Base-by-base conservation (phyloP, 1,284 basidiomycete genomes). In the Leccinum griseonigrum region DNA sequence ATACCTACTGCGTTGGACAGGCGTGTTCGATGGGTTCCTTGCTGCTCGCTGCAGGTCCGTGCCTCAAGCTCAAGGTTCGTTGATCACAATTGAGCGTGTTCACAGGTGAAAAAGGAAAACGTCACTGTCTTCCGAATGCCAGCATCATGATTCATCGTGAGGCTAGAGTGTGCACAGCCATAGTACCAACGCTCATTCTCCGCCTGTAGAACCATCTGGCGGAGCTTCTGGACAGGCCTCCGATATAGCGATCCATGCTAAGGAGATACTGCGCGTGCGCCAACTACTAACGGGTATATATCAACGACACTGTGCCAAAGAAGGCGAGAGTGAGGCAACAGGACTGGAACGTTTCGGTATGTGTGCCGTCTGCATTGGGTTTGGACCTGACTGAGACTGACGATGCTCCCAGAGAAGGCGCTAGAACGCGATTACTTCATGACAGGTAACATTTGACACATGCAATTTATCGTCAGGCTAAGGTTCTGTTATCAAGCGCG, bases 111-210 rank as follows among this genome's bases (percentile, higher is more conserved):
- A 86, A 82, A 66, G 95, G 94, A 22, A 93, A 95, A 75, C 83
- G 95, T 40, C 94, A 94, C 71, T 91, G 91, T 66, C 83, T 97
- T 55, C 94, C 94, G 10, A 92, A 97, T 72, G 89, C 94, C 22
- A 94, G 90, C 71, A 94, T 97, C 68, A 97, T 97, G 95, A 97
- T 97, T 58, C 95, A 97, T 75, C 95, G 94, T 95, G 75, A 74
- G 93, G 81, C 29, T 31, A 34, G 46, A 31, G 32, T 48, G 46
- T 61, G 61, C 63, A 55, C 59, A 60, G 58, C 52, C 61, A 52
- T 67, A 26, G 36, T 56, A 58, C 60, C 60, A 54, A 60, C 58
- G 56, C 55, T 65, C 7, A 66, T 50, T 54, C 26, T 28, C 28
- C 34, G 53, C 57, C 52, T 57, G 34, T 72, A 97, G 94, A 97